These are phyloP conservation scores for Hondaea fermentalgiana DNA, from an alignment of 108 stramenopile genomes.

Conservation along the genomic window DNA sequence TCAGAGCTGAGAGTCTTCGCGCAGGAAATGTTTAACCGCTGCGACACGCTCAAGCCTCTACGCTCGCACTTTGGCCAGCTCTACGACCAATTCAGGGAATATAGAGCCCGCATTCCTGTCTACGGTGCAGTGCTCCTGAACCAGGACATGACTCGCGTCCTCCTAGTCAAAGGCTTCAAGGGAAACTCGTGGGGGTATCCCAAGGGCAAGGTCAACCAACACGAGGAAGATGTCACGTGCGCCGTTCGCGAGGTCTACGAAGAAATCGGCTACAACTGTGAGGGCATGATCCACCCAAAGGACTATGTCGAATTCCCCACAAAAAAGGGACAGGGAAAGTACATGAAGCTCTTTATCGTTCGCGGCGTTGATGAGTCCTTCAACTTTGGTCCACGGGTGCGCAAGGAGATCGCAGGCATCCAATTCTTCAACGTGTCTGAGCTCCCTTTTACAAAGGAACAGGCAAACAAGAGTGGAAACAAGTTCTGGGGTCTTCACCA, in stretches of 20 bases:
- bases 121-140: constrained; percentile 32
- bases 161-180: constrained; percentile 19
- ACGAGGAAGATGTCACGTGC: constrained; percentile 25
- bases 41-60: constrained; percentile 13
- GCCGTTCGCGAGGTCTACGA: constrained; percentile 38
- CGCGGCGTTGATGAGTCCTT: not conserved
- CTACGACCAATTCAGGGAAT: constrained; percentile 18
- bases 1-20: constrained; percentile 12
- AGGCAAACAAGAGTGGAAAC: not conserved
- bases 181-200: constrained; percentile 31
- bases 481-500: not conserved
- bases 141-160: constrained; percentile 3
- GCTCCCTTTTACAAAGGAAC: not conserved
- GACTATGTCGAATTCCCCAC: not conserved
- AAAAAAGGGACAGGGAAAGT: not conserved
- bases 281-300: not conserved
- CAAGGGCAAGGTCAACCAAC: constrained; percentile 40
- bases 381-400: not conserved
- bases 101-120: constrained; percentile 30
- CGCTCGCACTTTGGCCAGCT: not conserved
- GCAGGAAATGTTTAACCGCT: constrained; percentile 29
- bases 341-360: constrained; percentile 19
- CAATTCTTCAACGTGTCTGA: constrained; percentile 11
- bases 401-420: constrained; percentile 34
- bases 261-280: constrained; percentile 33